These are phyloP conservation scores for Tuctoria greenei DNA, from an alignment of 176 grass and related monocot species.

Conservation along the genomic window DNA sequence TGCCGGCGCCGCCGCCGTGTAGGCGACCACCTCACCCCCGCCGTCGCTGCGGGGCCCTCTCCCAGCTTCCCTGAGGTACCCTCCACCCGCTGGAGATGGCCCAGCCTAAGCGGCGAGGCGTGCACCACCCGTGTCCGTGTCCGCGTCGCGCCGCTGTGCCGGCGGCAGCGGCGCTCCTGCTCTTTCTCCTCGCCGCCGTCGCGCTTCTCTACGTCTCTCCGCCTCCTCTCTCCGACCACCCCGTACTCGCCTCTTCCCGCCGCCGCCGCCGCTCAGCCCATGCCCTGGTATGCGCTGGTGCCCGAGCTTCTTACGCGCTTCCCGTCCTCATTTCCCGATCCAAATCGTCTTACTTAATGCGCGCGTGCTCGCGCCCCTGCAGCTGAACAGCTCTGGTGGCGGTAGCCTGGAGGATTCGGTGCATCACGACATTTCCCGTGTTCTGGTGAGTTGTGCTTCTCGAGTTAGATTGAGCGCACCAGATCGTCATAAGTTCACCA, in stretches of 20 bases:
- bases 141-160: constrained; percentile 42
- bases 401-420: constrained; percentile 8
- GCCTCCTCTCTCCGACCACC: constrained; percentile 66
- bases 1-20: constrained; percentile 26
- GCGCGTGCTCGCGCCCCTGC: not conserved
- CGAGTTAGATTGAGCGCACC: not conserved
- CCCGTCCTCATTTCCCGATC: constrained; percentile 1
- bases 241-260: constrained; percentile 41
- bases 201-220: constrained; percentile 61
- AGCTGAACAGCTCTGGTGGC: constrained; percentile 47
- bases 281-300: constrained; percentile 38
- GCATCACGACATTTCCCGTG: constrained; percentile 36
- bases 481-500: not conserved
- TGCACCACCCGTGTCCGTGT: constrained; percentile 41
- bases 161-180: constrained; percentile 46
- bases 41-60: constrained; percentile 1
- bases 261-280: constrained; percentile 14
- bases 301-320: not conserved
- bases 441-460: constrained; percentile 46
- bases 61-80: constrained; percentile 22
- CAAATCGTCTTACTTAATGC: constrained; percentile 9
- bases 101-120: constrained; percentile 54
- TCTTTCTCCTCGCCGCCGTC: constrained; percentile 61
- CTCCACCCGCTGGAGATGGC: constrained; percentile 46
- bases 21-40: constrained; percentile 4